A percentile compares a stretch with the other conserved stretches of the same genome.
Conservation (phyloP, 208 protist species). For the Leishmania tropica region DNA sequence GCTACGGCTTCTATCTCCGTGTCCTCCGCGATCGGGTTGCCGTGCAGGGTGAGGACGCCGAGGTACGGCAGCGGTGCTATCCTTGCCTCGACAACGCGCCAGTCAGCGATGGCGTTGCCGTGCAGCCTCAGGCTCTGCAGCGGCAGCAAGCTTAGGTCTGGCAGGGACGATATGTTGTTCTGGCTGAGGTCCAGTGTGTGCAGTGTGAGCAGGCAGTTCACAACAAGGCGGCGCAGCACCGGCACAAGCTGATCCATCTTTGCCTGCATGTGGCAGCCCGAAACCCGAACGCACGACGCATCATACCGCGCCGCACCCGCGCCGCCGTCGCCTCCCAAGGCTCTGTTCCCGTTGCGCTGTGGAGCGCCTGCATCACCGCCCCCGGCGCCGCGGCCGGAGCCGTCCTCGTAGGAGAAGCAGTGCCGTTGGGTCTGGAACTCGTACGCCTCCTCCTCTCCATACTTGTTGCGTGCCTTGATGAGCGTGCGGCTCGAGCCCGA, state of each 20-base stretch:
- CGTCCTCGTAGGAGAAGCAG: slow-evolving; percentile 33
- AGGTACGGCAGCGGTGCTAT: slow-evolving; percentile 74
- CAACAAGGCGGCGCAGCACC: slow-evolving; percentile 69
- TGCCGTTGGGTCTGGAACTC: slow-evolving; percentile 65
- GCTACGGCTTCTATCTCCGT: background rate
- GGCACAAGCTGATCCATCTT: slow-evolving; percentile 64
- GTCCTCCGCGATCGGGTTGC: slow-evolving; percentile 81
- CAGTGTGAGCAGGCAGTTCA: slow-evolving; percentile 72
- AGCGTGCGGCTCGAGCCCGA: slow-evolving; percentile 46
- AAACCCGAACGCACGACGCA: slow-evolving; percentile 71
- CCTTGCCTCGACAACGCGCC: slow-evolving; percentile 59
- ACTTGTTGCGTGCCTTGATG: slow-evolving; percentile 88
- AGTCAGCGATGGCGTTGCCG: slow-evolving; percentile 78
- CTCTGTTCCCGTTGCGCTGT: background rate
- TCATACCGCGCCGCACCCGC: slow-evolving; percentile 41
- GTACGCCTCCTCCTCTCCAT: slow-evolving; percentile 89
- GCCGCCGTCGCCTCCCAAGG: background rate
- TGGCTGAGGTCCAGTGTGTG: slow-evolving; percentile 82
- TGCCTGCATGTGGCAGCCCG: slow-evolving; percentile 53
- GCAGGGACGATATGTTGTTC: slow-evolving; percentile 59
- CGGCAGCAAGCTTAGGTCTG: slow-evolving; percentile 70
- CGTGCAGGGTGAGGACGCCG: slow-evolving; percentile 69
- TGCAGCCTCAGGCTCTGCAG: slow-evolving; percentile 77
- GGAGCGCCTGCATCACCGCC: background rate
- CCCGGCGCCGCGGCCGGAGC: background rate